Percentiles rank a stretch among this genome's conserved stretches.
Conservation (phyloP, 1,139 yeast species). For the Hemisphaericaspora xylanilytica region DNA sequence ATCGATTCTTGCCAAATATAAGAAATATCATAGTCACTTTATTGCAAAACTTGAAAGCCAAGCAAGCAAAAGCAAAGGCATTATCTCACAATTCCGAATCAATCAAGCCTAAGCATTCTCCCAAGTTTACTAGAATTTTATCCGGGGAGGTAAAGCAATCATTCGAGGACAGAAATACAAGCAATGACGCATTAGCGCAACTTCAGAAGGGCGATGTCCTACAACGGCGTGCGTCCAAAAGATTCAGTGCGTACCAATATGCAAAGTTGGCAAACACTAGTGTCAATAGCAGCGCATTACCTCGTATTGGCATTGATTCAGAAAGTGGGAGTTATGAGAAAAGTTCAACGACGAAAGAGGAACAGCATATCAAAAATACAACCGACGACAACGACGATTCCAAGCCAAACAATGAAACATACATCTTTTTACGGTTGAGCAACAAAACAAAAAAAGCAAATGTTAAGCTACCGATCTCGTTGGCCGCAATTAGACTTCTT, state of each 20-base stretch:
- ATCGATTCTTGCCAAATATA: slow-evolving; percentile 77
- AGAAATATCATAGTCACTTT: slow-evolving; percentile 83
- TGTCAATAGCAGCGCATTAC: slow-evolving; percentile 28
- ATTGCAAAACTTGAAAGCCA: slow-evolving; percentile 75
- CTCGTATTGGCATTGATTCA: slow-evolving; percentile 16
- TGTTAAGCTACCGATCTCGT: slow-evolving; percentile 50
- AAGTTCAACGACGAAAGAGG: slow-evolving; percentile 4
- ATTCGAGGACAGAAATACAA: slow-evolving; percentile 6
- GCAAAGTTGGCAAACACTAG: slow-evolving; percentile 63
- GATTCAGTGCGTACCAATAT: slow-evolving; percentile 92
- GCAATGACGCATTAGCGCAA: slow-evolving; percentile 62
- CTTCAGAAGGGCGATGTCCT: slow-evolving; percentile 78
- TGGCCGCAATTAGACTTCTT: slow-evolving; percentile 65
- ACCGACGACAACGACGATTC: slow-evolving; percentile 15
- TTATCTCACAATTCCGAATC: slow-evolving; percentile 16
- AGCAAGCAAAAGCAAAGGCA: slow-evolving; percentile 57
- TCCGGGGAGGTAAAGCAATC: background rate
- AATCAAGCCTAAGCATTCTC: background rate
- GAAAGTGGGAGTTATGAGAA: slow-evolving; percentile 5
- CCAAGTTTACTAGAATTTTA: background rate
- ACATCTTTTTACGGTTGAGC: slow-evolving; percentile 36
- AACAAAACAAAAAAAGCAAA: slow-evolving; percentile 19
- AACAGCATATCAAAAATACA: slow-evolving; percentile 12
- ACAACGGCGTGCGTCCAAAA: slow-evolving; percentile 85
- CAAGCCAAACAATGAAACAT: slow-evolving; percentile 3